Evolutionary conservation across 2,329 filamentous ascomycete genomes (phyloP).

Genomic region (Pseudogymnoascus sp.): DNA sequence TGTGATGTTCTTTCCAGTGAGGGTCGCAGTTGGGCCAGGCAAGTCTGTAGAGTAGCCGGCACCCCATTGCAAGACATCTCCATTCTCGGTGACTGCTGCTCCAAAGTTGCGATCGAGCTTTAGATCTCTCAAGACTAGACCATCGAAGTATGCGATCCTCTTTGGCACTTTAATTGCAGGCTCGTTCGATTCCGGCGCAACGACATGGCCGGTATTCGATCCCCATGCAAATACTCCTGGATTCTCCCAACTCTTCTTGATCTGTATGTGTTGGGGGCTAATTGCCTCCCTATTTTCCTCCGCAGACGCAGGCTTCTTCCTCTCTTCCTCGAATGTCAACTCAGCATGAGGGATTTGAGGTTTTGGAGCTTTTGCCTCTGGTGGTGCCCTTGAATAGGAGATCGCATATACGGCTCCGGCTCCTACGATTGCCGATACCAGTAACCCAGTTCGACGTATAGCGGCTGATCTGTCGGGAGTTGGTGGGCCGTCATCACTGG

Average conservation of each 20-base stretch:
- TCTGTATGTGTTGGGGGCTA: slow-evolving; percentile 80
- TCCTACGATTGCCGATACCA: slow-evolving; percentile 20
- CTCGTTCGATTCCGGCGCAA: slow-evolving; percentile 75
- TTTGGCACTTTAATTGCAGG: slow-evolving; percentile 70
- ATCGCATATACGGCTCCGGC: slow-evolving; percentile 22
- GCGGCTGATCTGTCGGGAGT: background rate
- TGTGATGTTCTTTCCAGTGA: slow-evolving; percentile 73
- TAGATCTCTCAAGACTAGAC: slow-evolving; percentile 74
- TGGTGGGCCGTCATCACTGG: background rate
- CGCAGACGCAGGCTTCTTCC: slow-evolving; percentile 49
- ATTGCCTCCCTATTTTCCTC: slow-evolving; percentile 71
- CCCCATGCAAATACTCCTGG: slow-evolving; percentile 95
- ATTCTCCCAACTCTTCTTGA: slow-evolving; percentile 71
- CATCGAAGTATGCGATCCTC: slow-evolving; percentile 75
- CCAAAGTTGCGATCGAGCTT: slow-evolving; percentile 79
- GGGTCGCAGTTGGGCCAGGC: slow-evolving; percentile 59
- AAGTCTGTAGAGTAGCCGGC: slow-evolving; percentile 61
- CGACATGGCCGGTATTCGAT: slow-evolving; percentile 76
- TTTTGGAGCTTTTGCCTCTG: slow-evolving; percentile 25
- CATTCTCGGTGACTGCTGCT: slow-evolving; percentile 78
- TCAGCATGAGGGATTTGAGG: slow-evolving; percentile 35
- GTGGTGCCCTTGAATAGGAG: slow-evolving; percentile 20
- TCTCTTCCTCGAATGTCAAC: slow-evolving; percentile 61
- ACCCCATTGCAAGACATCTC: slow-evolving; percentile 90
- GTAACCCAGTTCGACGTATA: slow-evolving; percentile 15